These are phyloP conservation scores for Cladosporium sp. DNA, from an alignment of 2,329 filamentous ascomycete species.

Conservation along the genomic window DNA sequence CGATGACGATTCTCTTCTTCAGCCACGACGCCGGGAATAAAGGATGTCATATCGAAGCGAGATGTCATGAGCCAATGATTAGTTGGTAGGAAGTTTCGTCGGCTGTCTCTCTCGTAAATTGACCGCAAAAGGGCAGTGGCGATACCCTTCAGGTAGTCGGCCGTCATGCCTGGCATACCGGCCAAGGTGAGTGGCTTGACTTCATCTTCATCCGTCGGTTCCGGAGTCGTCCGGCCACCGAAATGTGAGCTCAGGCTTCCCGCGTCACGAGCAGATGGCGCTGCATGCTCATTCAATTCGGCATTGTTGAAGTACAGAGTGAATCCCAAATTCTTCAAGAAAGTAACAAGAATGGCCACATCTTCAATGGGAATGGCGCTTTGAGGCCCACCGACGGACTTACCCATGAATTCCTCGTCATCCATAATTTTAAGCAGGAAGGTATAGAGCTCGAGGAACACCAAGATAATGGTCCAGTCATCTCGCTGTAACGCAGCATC, in stretches of 20 bases:
- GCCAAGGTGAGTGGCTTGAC: constrained; percentile 46
- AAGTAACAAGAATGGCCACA: constrained; percentile 69
- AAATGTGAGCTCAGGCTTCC: constrained; percentile 13
- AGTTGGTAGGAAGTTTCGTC: constrained; percentile 75
- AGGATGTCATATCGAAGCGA: constrained; percentile 80
- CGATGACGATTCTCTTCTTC: constrained; percentile 77
- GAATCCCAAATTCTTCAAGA: constrained; percentile 88
- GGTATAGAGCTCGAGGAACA: constrained; percentile 91
- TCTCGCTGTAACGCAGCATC: constrained; percentile 38
- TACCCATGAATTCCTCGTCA: constrained; percentile 77
- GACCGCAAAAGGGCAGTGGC: constrained; percentile 78
- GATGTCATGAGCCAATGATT: constrained; percentile 93
- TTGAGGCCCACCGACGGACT: constrained; percentile 35
- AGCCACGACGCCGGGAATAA: constrained; percentile 77
- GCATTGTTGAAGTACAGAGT: constrained; percentile 78
- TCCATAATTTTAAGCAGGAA: constrained; percentile 91
- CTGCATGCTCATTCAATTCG: constrained; percentile 40
- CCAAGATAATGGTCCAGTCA: constrained; percentile 83
- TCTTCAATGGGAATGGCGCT: constrained; percentile 69
- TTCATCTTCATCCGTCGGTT: constrained; percentile 19
- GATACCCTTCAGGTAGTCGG: constrained; percentile 73
- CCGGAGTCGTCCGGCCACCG: background rate
- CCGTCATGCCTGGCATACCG: constrained; percentile 66
- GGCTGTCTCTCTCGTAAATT: constrained; percentile 89
- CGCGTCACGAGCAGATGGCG: constrained; percentile 14